A percentile compares a stretch with the other conserved stretches of the same genome.
phyloP scores from a whole-genome alignment of 2,329 filamentous ascomycete genomes.

The Cytospora piceicola region DNA sequence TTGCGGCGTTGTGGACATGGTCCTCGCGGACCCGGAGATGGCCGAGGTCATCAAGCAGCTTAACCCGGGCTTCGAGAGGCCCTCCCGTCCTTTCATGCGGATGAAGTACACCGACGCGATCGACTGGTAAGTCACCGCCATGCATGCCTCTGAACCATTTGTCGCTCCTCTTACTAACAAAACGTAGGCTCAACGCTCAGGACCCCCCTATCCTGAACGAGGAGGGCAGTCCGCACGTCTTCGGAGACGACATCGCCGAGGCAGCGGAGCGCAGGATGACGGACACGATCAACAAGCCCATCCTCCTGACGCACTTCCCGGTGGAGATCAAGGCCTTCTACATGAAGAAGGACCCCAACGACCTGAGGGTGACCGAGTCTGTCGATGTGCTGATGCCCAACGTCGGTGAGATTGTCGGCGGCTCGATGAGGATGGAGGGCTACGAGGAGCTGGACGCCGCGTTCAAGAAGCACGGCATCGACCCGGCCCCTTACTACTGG shows the following conservation, averaged over 20 bases:
- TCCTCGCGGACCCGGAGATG: slow-evolving; percentile 73
- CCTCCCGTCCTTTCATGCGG: slow-evolving; percentile 84
- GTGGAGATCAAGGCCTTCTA: slow-evolving; percentile 98
- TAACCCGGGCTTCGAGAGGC: slow-evolving; percentile 87
- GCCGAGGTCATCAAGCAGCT: slow-evolving; percentile 77
- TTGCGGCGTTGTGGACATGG: slow-evolving; percentile 80
- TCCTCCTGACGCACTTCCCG: slow-evolving; percentile 97
- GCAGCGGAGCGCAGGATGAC: slow-evolving; percentile 97
- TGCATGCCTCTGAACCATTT: neutral
- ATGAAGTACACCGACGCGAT: slow-evolving; percentile 74
- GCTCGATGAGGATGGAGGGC: slow-evolving; percentile 93
- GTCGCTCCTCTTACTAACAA: slow-evolving; percentile 4
- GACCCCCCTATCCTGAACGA: slow-evolving; percentile 83
- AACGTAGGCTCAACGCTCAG: slow-evolving; percentile 84
- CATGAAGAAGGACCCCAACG: slow-evolving; percentile 86
- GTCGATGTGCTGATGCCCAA: slow-evolving; percentile 88
- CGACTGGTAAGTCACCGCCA: slow-evolving; percentile 26
- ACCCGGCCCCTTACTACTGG: slow-evolving; percentile 91
- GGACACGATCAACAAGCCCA: slow-evolving; percentile 91
- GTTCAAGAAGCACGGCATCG: slow-evolving; percentile 85
- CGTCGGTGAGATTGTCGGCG: slow-evolving; percentile 95
- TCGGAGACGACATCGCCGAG: slow-evolving; percentile 97
- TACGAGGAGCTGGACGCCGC: slow-evolving; percentile 88
- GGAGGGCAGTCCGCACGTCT: slow-evolving; percentile 84
- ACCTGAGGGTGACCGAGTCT: slow-evolving; percentile 85